Percentiles rank a stretch among this genome's conserved stretches.
phyloP scores from a whole-genome alignment of 345 rosid genomes.

The Clausena lansium region DNA sequence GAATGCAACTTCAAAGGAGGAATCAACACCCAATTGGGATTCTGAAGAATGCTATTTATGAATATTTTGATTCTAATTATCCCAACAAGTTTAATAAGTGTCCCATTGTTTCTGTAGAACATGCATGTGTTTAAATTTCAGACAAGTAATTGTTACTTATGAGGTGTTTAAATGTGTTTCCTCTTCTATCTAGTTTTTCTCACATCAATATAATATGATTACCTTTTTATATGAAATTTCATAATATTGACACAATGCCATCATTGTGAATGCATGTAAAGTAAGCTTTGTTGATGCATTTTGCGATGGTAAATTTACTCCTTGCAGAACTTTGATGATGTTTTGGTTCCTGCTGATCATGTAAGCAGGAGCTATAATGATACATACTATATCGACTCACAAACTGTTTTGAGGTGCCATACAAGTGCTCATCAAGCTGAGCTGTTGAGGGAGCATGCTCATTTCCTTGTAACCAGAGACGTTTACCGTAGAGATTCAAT shows the following conservation, averaged over 20 bases:
- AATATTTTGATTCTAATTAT: conserved; percentile 79
- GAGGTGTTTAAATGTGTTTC: background rate
- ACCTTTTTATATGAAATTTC: too few relatives aligned
- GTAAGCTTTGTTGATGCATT: background rate
- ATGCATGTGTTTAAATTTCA: conserved; percentile 42
- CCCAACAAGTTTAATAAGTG: conserved; percentile 55
- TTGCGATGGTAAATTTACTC: conserved; percentile 11
- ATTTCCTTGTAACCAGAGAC: conserved; percentile 94
- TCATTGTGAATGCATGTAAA: background rate
- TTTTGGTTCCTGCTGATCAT: conserved; percentile 93
- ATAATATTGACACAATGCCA: background rate
- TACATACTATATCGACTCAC: conserved; percentile 81
- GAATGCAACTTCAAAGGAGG: conserved; percentile 80
- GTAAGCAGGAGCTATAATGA: conserved; percentile 92
- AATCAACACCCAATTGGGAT: conserved; percentile 84
- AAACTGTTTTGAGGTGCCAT: conserved; percentile 94
- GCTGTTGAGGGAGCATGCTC: conserved; percentile 70
- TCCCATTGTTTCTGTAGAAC: conserved; percentile 78
- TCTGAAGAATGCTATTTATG: conserved; percentile 75
- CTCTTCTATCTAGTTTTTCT: background rate
- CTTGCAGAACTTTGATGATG: conserved; percentile 94
- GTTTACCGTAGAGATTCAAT: conserved; percentile 97
- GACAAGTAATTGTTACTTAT: too few relatives aligned
- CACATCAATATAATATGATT: too few relatives aligned
- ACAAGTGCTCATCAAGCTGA: conserved; percentile 99